A percentile compares a stretch with the other conserved stretches of the same genome.
Conservation (phyloP, 2,329 filamentous ascomycete species). For the Calycina marina region DNA sequence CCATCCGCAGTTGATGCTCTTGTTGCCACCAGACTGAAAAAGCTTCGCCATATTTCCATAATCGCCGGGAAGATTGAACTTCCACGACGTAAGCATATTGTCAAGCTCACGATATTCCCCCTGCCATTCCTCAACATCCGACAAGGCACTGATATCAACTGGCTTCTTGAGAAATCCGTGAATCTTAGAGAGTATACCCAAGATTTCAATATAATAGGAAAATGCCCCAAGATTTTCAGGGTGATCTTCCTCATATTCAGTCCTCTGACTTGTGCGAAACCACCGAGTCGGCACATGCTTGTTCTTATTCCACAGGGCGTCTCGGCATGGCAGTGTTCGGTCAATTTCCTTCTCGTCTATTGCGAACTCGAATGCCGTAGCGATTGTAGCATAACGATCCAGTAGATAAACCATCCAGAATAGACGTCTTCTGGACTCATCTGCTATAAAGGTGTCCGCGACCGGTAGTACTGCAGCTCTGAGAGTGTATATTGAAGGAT, state of each 20-base stretch:
- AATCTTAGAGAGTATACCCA: constrained; percentile 75
- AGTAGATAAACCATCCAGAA: constrained; percentile 94
- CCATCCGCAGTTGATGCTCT: constrained; percentile 66
- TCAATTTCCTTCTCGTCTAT: constrained; percentile 84
- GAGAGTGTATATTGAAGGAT: constrained; percentile 78
- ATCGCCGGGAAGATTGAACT: constrained; percentile 66
- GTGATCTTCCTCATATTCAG: constrained; percentile 51
- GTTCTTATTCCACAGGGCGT: constrained; percentile 75
- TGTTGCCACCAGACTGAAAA: constrained; percentile 53
- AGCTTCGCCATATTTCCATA: constrained; percentile 74
- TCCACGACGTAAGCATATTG: constrained; percentile 66
- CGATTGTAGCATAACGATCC: constrained; percentile 79
- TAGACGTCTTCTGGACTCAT: constrained; percentile 68
- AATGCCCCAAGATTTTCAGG: constrained; percentile 78
- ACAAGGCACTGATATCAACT: constrained; percentile 71
- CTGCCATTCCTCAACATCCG: constrained; percentile 85
- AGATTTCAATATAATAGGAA: constrained; percentile 78
- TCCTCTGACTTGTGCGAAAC: constrained; percentile 44
- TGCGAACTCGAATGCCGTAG: constrained; percentile 84
- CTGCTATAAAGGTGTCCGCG: constrained; percentile 73
- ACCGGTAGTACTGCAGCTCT: constrained; percentile 75
- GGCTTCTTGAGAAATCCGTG: constrained; percentile 81
- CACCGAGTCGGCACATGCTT: constrained; percentile 72
- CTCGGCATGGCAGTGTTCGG: constrained; percentile 70
- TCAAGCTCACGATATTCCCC: constrained; percentile 75